A percentile compares a stretch with the other conserved stretches of the same genome.
phyloP scores from a whole-genome alignment of 2,329 filamentous ascomycete genomes.

The Apiospora sp. region DNA sequence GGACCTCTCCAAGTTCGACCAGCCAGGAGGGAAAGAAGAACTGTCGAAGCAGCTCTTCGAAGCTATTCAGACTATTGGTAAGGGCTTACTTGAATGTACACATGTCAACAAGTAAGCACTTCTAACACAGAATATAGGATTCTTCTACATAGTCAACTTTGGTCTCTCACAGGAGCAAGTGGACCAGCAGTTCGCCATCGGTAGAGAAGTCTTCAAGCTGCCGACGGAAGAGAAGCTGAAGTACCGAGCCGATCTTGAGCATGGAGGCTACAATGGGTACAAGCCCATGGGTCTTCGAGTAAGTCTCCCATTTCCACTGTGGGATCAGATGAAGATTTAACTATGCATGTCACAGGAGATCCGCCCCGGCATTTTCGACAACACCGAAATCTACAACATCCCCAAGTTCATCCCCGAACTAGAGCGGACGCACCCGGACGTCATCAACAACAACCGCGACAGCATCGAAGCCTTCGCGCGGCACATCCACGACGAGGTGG shows the following conservation, averaged over 20 bases:
- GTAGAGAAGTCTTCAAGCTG: constrained; percentile 64
- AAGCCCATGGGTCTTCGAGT: constrained; percentile 53
- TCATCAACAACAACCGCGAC: constrained; percentile 41
- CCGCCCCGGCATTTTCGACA: constrained; percentile 45
- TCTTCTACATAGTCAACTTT: constrained; percentile 71
- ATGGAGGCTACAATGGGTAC: constrained; percentile 66
- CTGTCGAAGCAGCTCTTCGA: constrained; percentile 63
- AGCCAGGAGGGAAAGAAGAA: constrained; percentile 61
- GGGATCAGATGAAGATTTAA: neutral
- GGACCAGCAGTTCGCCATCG: constrained; percentile 67
- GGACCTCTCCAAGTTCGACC: constrained; percentile 61
- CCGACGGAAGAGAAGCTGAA: constrained; percentile 66
- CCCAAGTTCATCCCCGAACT: constrained; percentile 48
- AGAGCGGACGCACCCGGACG: constrained; percentile 42
- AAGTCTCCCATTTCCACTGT: constrained; percentile 1
- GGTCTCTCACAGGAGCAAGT: constrained; percentile 67
- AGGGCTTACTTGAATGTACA: neutral
- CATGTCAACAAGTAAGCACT: fast-evolving
- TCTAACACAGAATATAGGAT: constrained; percentile 44
- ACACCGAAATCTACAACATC: constrained; percentile 51
- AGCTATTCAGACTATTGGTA: constrained; percentile 55
- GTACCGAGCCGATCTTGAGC: constrained; percentile 58
- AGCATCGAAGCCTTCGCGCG: constrained; percentile 47
- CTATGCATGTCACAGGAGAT: constrained; percentile 36
- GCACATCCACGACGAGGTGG: constrained; percentile 60